Conservation (phyloP, 306 rosid species). For the Urtica urens region DNA sequence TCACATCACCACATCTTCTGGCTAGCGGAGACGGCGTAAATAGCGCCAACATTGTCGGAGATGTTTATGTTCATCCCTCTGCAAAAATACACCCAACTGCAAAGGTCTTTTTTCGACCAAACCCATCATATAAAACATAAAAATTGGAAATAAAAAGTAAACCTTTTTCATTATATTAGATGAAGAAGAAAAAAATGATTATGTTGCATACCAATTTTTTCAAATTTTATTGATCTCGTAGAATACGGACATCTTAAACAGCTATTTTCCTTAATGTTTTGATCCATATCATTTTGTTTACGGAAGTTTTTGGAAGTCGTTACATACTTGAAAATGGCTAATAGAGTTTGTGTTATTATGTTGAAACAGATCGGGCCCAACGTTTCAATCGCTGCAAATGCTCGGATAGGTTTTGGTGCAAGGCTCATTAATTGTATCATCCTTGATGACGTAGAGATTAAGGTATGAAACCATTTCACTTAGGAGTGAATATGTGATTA, state of each 20-base stretch:
- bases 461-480: slow-evolving; percentile 29
- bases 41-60: slow-evolving; percentile 58
- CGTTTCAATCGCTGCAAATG: slow-evolving; percentile 95
- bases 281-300: no score
- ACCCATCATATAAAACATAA: no score
- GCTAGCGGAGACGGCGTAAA: slow-evolving; percentile 58
- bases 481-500: slow-evolving; percentile 4
- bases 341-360: no score
- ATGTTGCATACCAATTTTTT: no score
- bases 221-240: no score
- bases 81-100: slow-evolving; percentile 94
- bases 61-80: slow-evolving; percentile 88
- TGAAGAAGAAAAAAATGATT: no score
- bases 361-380: slow-evolving; percentile 78
- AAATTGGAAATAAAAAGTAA: no score
- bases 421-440: slow-evolving; percentile 82
- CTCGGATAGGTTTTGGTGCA: slow-evolving; percentile 86
- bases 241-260: no score
- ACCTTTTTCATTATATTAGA: no score
- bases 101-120: slow-evolving; percentile 54
- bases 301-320: no score
- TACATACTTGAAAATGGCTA: no score
- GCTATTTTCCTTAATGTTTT: no score
- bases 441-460: slow-evolving; percentile 83
- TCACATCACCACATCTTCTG: slow-evolving; percentile 57